Evolutionary conservation across 1,284 basidiomycete genomes (phyloP).

Genomic region (Melanopsichium pennsylvanicum): DNA sequence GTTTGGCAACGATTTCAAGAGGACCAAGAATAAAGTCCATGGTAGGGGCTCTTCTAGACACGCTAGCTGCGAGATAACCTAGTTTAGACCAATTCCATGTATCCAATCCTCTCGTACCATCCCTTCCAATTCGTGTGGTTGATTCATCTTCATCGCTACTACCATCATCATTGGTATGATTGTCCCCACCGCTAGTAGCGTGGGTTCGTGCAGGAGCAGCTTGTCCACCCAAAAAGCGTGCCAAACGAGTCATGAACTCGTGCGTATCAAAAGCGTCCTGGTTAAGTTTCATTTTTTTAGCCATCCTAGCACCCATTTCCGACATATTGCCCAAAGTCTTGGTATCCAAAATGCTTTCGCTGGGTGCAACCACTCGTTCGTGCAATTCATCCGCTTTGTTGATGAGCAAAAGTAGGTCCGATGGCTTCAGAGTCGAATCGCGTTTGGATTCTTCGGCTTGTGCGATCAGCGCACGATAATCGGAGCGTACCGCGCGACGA

Average conservation of each 20-base stretch:
- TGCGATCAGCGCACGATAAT: conserved; percentile 53
- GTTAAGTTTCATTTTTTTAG: conserved; percentile 57
- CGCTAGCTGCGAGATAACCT: conserved; percentile 30
- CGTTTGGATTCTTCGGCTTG: conserved; percentile 39
- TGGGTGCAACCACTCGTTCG: conserved; percentile 25
- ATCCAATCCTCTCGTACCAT: conserved; percentile 1
- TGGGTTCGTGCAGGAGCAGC: conserved; percentile 15
- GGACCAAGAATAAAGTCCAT: conserved; percentile 62
- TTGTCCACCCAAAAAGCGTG: conserved; percentile 47
- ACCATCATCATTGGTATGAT: conserved; percentile 16
- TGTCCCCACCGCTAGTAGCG: not conserved
- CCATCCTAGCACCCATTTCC: conserved; percentile 58
- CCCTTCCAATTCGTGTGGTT: no score
- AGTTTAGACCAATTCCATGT: conserved; percentile 59
- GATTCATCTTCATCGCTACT: conserved; percentile 22
- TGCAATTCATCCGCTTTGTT: conserved; percentile 20
- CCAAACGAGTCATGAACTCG: conserved; percentile 49
- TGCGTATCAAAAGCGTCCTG: conserved; percentile 59
- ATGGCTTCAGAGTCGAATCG: conserved; percentile 25
- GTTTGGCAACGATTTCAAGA: conserved; percentile 44
- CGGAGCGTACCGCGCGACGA: conserved; percentile 46
- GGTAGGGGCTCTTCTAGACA: conserved; percentile 48
- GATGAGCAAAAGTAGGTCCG: conserved; percentile 21
- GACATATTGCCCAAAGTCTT: conserved; percentile 52
- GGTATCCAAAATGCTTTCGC: conserved; percentile 53